Evolutionary conservation across 176 grass and related monocot genomes (phyloP).

Genomic region (Thinopyrum elongatum): DNA sequence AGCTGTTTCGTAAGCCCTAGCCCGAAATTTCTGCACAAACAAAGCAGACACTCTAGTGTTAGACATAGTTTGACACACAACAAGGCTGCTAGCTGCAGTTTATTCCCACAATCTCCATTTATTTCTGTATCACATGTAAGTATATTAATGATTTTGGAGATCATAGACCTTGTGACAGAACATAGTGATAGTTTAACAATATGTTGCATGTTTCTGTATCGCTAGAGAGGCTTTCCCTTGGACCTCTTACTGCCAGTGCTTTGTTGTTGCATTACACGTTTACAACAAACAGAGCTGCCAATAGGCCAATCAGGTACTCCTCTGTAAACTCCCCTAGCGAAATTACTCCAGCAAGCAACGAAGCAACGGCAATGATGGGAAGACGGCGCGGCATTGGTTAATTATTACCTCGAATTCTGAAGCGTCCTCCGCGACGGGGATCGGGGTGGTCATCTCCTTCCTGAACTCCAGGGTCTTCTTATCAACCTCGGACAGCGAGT

Average conservation of each 20-base stretch:
- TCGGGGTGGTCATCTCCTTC: conserved; percentile 24
- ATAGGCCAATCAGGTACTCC: not conserved
- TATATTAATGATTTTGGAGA: no score
- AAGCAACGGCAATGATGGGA: not conserved
- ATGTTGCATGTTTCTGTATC: not conserved
- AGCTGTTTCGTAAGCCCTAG: conserved; percentile 19
- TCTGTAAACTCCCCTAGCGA: not conserved
- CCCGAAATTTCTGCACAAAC: conserved; percentile 46
- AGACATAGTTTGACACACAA: not conserved
- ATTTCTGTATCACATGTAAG: no score
- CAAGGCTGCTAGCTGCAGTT: not conserved
- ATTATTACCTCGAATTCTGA: conserved; percentile 55
- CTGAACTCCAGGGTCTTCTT: conserved; percentile 56
- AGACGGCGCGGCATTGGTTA: not conserved
- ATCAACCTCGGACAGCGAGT: conserved; percentile 54
- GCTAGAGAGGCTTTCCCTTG: not conserved
- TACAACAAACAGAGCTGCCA: not conserved
- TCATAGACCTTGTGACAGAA: no score
- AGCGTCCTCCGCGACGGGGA: conserved; percentile 28
- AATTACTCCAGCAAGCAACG: not conserved
- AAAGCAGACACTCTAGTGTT: not conserved
- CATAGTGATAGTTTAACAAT: not conserved
- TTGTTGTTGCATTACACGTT: not conserved
- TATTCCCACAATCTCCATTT: not conserved
- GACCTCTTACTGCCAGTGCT: not conserved